Conservation (phyloP, 2,329 filamentous ascomycete genomes). For the Fusarium hostae region DNA sequence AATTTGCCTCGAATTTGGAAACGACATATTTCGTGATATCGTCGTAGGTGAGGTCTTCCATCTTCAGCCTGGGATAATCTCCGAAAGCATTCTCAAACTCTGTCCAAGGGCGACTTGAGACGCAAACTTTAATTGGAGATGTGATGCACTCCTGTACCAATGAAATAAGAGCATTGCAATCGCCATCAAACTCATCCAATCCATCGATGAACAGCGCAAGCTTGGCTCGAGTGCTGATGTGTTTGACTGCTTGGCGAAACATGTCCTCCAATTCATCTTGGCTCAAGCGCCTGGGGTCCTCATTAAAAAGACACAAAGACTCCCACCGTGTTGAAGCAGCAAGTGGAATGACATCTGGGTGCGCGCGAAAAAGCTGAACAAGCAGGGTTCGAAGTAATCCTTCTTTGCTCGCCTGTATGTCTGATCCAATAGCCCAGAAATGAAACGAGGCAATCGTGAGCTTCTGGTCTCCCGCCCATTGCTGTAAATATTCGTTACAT, state of each 20-base stretch:
- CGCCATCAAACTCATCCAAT: constrained; percentile 9
- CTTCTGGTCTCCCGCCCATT: not conserved
- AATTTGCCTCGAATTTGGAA: not conserved
- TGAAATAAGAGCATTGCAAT: not conserved
- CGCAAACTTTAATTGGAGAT: not conserved
- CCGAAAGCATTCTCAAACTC: constrained; percentile 9
- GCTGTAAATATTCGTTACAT: not conserved
- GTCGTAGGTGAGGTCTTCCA: constrained; percentile 3
- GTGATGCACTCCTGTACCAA: not conserved
- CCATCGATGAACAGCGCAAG: constrained; percentile 16
- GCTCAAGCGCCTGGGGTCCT: not conserved
- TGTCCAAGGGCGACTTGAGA: constrained; percentile 17
- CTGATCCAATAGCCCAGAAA: constrained; percentile 27
- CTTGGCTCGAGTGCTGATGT: not conserved
- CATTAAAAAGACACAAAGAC: constrained; percentile 8
- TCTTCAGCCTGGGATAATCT: not conserved
- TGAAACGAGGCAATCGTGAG: constrained; percentile 14
- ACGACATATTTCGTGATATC: not conserved
- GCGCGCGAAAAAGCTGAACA: not conserved
- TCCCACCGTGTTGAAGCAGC: constrained; percentile 8
- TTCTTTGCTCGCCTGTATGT: not conserved
- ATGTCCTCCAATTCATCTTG: not conserved
- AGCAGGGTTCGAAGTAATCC: constrained; percentile 10
- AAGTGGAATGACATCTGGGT: not conserved
- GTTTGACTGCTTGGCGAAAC: not conserved